Evolutionary conservation across 495 filamentous ascomycete genomes (phyloP), one percentile per base, ranked within the genome.

Genomic region (Articulospora tetracladia): DNA sequence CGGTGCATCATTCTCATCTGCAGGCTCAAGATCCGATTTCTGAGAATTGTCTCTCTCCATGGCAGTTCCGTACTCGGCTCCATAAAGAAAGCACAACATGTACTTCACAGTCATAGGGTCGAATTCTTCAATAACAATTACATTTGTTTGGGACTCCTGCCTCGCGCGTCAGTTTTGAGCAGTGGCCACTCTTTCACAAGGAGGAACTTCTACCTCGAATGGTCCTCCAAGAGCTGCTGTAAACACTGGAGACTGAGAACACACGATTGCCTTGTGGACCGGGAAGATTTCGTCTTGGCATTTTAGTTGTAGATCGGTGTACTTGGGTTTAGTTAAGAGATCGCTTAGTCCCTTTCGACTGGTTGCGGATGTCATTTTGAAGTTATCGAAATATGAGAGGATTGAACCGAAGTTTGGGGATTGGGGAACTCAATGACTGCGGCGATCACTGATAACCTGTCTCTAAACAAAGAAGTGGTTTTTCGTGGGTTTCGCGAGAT

Each of bases 201-300:
- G 10, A 10, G 34, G 34, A 39, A 22, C 3, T 4, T 26, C 3
- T 60, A 62, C 60, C 54, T 60, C 28, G 46, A 62, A 62, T 13
- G 20, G 19, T 0, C 60, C 55, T 6, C 30, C 34, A 26, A 58
- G 19, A 13, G 56, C 56, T 0, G 60, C 55, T 12, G 23, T 12
- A 22, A 62, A 25, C 15, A 62, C 60, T 1, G 56, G 32, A 12
- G 60, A 62, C 23, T 62, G 60, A 12, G 55, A 55, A 25, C 60
- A 62, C 11, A 57, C 60, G 46, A 62, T 28, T n/a, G 39, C 34
- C 22, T 58, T 57, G 26, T 62, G 60, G 3, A 59, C 44, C 17
- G 28, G 50, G 26, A 46, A 62, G 1, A 24, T 24, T 19, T 50
- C 28, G 25, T 49, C 60, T 26, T 25, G 22, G 27, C 60, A 62